Base-by-base conservation (phyloP, 805 yeast genomes). In the Barnettozyma wickerhamii region DNA sequence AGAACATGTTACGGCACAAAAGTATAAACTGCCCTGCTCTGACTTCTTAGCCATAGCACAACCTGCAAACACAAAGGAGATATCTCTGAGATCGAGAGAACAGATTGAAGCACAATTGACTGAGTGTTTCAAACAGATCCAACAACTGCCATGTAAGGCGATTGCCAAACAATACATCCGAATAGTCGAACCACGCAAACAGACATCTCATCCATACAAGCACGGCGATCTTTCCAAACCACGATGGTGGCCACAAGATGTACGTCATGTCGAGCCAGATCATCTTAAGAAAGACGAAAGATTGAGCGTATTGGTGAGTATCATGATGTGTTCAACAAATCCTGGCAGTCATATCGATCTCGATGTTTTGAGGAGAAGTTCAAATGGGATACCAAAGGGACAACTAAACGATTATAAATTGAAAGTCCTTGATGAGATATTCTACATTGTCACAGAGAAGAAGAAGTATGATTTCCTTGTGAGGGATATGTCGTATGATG, bases 201-300 rank as follows among this genome's bases (percentile, higher is more conserved):
- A 82, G 58, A 67, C 81, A 1, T 60, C 63, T 19, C 72, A 63
- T 49, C 91, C 91, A 4, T 84, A 84, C 55, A 81, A 75, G 40
- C 52, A 55, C 9, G 77, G 77, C 3, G 71, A 72, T 12, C 35
- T 19, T 0, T 50, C 72, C 10, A 74, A 66, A 46, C 93, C 91
- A 1, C 51, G 54, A 5, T 83, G 90, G 90, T 84, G 93, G 93
- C 90, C 90, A 0, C 28, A 32, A 0, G 42, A 47, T 10, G 74
- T 80, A 1, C 63, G 75, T 28, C 91, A 84, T 59, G 68, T 65
- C 33, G 90, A 84, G 52, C 91, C 91, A 0, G 91, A 83, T 55
- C 91, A 84, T 60, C 62, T 84, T 42, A 69, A 66, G 43, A 83
- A 79, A 53, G 62, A 60, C 1, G 82, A 79, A 50, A 63, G 93